phyloP scores from a whole-genome alignment of 768 basidiomycete genomes.

The Glaciozyma antarctica region DNA sequence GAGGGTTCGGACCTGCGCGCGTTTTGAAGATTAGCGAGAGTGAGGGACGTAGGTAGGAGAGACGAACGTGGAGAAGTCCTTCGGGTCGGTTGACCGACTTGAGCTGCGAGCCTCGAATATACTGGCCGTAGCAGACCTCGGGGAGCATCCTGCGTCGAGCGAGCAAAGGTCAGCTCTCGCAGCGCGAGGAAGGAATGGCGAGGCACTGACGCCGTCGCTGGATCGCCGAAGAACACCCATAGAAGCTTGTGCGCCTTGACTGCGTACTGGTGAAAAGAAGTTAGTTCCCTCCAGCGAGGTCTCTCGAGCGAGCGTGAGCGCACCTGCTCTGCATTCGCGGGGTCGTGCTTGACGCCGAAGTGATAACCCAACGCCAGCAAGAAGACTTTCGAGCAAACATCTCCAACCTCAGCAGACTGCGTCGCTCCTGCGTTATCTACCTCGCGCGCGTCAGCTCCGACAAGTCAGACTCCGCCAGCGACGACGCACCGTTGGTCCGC shows the following conservation, averaged over 20 bases:
- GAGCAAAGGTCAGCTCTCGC: not conserved
- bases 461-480: no score
- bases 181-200: not conserved
- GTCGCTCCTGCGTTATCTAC: not conserved
- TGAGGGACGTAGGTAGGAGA: not conserved
- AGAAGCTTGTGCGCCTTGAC: not conserved
- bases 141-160: not conserved
- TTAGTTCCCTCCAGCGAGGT: not conserved
- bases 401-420: not conserved
- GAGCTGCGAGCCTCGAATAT: not conserved
- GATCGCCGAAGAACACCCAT: not conserved
- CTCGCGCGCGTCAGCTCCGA: not conserved
- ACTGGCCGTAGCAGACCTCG: not conserved
- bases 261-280: not conserved
- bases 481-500: not conserved
- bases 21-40: not conserved
- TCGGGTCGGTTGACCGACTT: not conserved
- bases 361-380: not conserved
- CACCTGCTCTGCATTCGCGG: not conserved
- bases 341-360: not conserved
- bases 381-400: not conserved
- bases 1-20: not conserved
- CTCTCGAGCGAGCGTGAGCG: not conserved
- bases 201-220: not conserved
- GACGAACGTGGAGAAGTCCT: not conserved